These are phyloP conservation scores for Chaetomium cochliodes DNA, from an alignment of 495 filamentous ascomycete genomes.

Conservation along the genomic window DNA sequence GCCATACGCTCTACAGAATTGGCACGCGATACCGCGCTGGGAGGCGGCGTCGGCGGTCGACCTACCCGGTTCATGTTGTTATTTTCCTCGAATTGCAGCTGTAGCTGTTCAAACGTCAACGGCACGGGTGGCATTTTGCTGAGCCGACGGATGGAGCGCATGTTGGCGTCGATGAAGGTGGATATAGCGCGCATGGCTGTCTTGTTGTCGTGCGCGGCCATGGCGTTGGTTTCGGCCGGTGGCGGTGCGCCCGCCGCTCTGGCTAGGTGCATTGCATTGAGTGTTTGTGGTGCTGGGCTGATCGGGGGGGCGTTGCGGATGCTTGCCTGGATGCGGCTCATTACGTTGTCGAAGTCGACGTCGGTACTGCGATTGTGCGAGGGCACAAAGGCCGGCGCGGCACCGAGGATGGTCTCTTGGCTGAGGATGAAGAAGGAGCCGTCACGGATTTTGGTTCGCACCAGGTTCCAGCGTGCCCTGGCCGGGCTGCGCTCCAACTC, in stretches of 20 bases:
- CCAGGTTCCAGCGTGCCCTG: slow-evolving; percentile 47
- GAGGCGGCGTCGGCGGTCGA: slow-evolving; percentile 38
- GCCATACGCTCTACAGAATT: slow-evolving; percentile 30
- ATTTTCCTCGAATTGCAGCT: slow-evolving; percentile 21
- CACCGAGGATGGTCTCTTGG: slow-evolving; percentile 38
- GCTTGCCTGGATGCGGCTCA: slow-evolving; percentile 42
- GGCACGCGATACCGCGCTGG: slow-evolving; percentile 20
- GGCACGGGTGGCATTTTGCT: slow-evolving; percentile 41
- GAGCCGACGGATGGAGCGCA: slow-evolving; percentile 46
- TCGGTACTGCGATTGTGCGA: slow-evolving; percentile 32
- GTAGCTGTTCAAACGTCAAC: slow-evolving; percentile 41
- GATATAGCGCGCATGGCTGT: slow-evolving; percentile 46
- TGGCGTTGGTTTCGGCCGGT: slow-evolving; percentile 31
- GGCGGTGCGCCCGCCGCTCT: slow-evolving; percentile 35
- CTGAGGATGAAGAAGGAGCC: slow-evolving; percentile 51
- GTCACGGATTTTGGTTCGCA: slow-evolving; percentile 45
- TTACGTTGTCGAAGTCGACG: slow-evolving; percentile 47
- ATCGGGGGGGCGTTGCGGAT: slow-evolving; percentile 24
- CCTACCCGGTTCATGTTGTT: background rate
- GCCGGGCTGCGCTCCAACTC: slow-evolving; percentile 51
- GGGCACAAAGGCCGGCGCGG: slow-evolving; percentile 33
- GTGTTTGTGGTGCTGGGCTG: slow-evolving; percentile 29
- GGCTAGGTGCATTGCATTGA: slow-evolving; percentile 43
- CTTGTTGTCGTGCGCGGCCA: slow-evolving; percentile 42
- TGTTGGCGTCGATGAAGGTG: slow-evolving; percentile 48